Evolutionary conservation across 495 filamentous ascomycete species (phyloP), one percentile per base, ranked within the genome.

Genomic region (Jackrogersella multiformis): DNA sequence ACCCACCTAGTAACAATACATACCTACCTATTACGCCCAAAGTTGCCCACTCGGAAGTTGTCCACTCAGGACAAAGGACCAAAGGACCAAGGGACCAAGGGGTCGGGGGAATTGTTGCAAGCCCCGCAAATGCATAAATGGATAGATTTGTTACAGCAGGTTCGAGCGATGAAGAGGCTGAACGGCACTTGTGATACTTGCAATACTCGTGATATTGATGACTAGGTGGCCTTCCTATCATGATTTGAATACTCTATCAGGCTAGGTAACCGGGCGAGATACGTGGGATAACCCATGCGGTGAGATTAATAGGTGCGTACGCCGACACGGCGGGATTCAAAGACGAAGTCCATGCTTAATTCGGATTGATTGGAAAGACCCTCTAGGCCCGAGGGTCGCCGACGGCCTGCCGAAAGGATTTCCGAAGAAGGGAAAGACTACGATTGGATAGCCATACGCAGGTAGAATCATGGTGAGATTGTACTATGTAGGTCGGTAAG

Each of bases 301-400:
- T 52, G 4, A 42, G 52, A 61, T 49, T 66, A 49, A 42, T 49
- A 46, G 23, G 6, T 15, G 26, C 2, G 42, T 34, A 42, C 24
- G 30, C 66, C 59, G 59, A 60, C n/a, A 20, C 59, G 66, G 59
- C 6, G 49, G 21, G 42, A 59, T 49, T 64, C 5, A 49, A 45
- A 44, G 60, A 64, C 66, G 66, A 69, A 56, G 66, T 69, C 66
- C 59, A 60, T 69, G 46, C 66, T 64, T 23, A 18, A 69, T 69
- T 64, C 46, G 66, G 66, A 58, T 10, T 53, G 39, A 54, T 56
- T 60, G 30, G 0, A 49, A 39, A 21, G 36, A 6, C 28, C 24
- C 12, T 42, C 35, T 44, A 32, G 18, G 9, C 34, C 61, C 36
- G 20, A 21, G 30, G 28, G 12, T 13, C 34, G 16, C 41, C 46